Evolutionary conservation across 306 rosid species (phyloP).

Genomic region (Quercus mongolica): DNA sequence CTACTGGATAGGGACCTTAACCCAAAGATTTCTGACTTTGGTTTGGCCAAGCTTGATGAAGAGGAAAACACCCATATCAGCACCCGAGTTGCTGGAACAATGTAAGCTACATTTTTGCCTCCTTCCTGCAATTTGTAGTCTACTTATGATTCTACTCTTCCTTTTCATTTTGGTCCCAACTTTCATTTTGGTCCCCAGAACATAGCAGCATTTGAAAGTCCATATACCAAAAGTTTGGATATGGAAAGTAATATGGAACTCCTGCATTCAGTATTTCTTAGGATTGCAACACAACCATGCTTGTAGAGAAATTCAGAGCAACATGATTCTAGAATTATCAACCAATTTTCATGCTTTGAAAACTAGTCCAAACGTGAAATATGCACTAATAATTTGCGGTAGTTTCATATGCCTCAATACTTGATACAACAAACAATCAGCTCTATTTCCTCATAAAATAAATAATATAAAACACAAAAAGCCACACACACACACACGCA

Average conservation of each 20-base stretch:
- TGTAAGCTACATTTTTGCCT: not conserved
- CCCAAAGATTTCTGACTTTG: constrained; percentile 68
- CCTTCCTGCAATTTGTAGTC: not conserved
- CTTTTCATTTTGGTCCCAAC: not conserved
- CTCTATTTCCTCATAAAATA: not conserved
- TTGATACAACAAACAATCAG: not conserved
- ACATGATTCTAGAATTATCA: not conserved
- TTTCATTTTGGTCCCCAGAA: not conserved
- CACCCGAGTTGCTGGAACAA: constrained; percentile 54
- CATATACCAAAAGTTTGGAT: not conserved
- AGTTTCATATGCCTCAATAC: not conserved
- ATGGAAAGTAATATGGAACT: not conserved
- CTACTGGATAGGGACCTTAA: constrained; percentile 51
- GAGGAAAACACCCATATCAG: constrained; percentile 54
- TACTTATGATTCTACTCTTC: not conserved
- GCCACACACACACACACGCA: too few relatives aligned
- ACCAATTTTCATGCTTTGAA: not conserved
- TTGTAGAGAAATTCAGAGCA: not conserved
- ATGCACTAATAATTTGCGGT: not conserved
- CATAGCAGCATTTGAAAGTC: not conserved
- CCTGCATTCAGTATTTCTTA: not conserved
- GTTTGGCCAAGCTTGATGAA: constrained; percentile 64
- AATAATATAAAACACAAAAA: too few relatives aligned
- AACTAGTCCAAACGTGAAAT: not conserved
- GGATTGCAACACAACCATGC: not conserved